These are phyloP conservation scores for Geotrichum histeridarum DNA, from an alignment of 1,139 yeast species.

Conservation along the genomic window DNA sequence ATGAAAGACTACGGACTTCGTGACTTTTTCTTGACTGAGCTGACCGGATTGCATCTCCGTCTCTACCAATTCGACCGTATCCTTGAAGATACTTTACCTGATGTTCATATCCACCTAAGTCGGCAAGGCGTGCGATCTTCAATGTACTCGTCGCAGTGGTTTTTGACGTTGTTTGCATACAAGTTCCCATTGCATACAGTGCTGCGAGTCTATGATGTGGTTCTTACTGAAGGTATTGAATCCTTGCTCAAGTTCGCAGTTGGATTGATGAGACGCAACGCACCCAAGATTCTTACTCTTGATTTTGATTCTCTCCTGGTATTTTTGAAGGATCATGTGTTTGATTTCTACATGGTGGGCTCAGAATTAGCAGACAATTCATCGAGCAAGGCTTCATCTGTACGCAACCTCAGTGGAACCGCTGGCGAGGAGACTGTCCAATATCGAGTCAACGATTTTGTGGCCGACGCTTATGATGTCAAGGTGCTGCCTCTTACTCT, in stretches of 20 bases:
- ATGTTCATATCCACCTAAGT: slow-evolving; percentile 65
- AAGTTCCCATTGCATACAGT: slow-evolving; percentile 84
- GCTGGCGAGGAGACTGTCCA: slow-evolving; percentile 22
- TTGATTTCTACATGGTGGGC: slow-evolving; percentile 56
- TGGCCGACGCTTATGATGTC: slow-evolving; percentile 71
- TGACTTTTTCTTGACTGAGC: slow-evolving; percentile 72
- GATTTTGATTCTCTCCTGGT: slow-evolving; percentile 71
- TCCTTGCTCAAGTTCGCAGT: slow-evolving; percentile 75
- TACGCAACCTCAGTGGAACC: slow-evolving; percentile 15
- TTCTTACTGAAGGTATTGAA: slow-evolving; percentile 85
- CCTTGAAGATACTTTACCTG: slow-evolving; percentile 64
- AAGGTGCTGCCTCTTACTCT: slow-evolving; percentile 67
- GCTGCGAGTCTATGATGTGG: slow-evolving; percentile 73
- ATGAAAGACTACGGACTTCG: slow-evolving; percentile 83
- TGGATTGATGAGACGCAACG: slow-evolving; percentile 66
- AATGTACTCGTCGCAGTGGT: slow-evolving; percentile 97
- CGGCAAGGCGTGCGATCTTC: slow-evolving; percentile 83
- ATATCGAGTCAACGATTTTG: slow-evolving; percentile 67
- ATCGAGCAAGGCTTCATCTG: slow-evolving; percentile 7
- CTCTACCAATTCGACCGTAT: slow-evolving; percentile 85
- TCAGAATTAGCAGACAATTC: neutral
- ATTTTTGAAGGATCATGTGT: slow-evolving; percentile 74
- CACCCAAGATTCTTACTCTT: slow-evolving; percentile 51
- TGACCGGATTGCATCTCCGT: slow-evolving; percentile 85
- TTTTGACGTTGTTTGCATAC: slow-evolving; percentile 87